Base-by-base conservation (phyloP, 2,329 filamentous ascomycete species). In the Fusarium sp. region DNA sequence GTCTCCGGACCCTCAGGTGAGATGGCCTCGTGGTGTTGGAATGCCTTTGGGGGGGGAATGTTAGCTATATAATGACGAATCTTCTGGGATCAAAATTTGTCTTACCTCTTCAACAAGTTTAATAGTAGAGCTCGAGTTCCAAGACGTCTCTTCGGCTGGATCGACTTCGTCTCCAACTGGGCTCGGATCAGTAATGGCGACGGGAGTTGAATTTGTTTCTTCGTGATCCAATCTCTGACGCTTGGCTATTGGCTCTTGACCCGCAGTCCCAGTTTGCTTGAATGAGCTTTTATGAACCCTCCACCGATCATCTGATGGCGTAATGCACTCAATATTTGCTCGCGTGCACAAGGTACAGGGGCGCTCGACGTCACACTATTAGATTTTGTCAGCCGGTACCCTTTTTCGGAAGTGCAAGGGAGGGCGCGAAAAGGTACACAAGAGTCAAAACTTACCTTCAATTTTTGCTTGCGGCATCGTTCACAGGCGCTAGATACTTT, bases 301-400 rank as follows among this genome's bases (percentile, higher is more conserved):
- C 47, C 46, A 57, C 47, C 42, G 42, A 13, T 53, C 24, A 13
- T 55, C n/a, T n/a, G 56, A 49, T 22, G 42, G 38, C 11, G 43
- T 31, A 22, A 62, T 45, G 39, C 76, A 79, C 6, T 67, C 56
- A 14, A 71, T 60, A 7, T 71, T 69, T 4, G 76, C 71, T 33
- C 74, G 68, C 11, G 62, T 24, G 24, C 77, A 79, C 17, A 79
- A 43, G 0, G 75, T 77, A 53, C 77, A 79, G 11, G 77, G 77
- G 3, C 77, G 75, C 26, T 75, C 50, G 11, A 65, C 33, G 47
- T 71, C 67, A 31, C 69, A 71, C 69, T 71, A 46, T 4, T 9
- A 15, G 10, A 17, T 14, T 22, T 22, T 11, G 33, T 57, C 21
- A 21, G 44, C 14, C 21, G 21, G n/a, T 11, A 8, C 21, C 8